These are phyloP conservation scores for Smittium mucronatum DNA, from an alignment of 371 early-diverging fungal genomes.

Conservation along the genomic window DNA sequence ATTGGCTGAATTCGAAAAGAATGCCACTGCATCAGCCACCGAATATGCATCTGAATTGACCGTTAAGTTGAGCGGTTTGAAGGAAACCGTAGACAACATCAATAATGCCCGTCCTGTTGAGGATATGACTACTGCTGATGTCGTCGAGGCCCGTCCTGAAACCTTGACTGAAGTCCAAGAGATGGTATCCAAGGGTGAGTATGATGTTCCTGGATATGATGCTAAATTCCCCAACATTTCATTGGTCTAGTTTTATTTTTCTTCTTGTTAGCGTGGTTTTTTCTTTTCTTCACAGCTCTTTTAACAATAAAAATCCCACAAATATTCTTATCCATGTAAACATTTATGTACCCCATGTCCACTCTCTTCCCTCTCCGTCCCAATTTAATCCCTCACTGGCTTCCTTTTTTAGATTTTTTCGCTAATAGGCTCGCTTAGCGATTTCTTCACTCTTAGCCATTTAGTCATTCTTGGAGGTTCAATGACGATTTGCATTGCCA, in stretches of 20 bases:
- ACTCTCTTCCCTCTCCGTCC: too few relatives aligned
- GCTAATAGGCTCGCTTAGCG: too few relatives aligned
- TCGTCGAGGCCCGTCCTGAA: constrained; percentile 84
- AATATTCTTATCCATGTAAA: too few relatives aligned
- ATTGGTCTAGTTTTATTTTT: constrained; percentile 47
- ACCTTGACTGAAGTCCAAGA: constrained; percentile 75
- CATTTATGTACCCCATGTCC: too few relatives aligned
- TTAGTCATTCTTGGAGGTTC: too few relatives aligned
- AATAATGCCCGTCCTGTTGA: constrained; percentile 87
- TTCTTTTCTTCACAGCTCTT: too few relatives aligned
- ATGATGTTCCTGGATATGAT: constrained; percentile 85
- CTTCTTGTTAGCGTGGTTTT: too few relatives aligned
- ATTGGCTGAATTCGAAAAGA: constrained; percentile 73
- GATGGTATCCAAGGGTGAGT: constrained; percentile 80
- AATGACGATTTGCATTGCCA: too few relatives aligned
- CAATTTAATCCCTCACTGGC: too few relatives aligned
- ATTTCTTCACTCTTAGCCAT: too few relatives aligned
- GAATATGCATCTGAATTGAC: constrained; percentile 71
- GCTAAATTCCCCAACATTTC: constrained; percentile 74
- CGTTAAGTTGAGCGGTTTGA: constrained; percentile 71
- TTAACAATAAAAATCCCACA: too few relatives aligned
- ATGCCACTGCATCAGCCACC: constrained; percentile 83
- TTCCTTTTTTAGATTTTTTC: too few relatives aligned
- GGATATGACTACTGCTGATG: constrained; percentile 90
- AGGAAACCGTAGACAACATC: constrained; percentile 83